Percentiles rank a stretch among this genome's conserved stretches.
Conservation (phyloP, 805 yeast species). For the Yamadazyma olivae region DNA sequence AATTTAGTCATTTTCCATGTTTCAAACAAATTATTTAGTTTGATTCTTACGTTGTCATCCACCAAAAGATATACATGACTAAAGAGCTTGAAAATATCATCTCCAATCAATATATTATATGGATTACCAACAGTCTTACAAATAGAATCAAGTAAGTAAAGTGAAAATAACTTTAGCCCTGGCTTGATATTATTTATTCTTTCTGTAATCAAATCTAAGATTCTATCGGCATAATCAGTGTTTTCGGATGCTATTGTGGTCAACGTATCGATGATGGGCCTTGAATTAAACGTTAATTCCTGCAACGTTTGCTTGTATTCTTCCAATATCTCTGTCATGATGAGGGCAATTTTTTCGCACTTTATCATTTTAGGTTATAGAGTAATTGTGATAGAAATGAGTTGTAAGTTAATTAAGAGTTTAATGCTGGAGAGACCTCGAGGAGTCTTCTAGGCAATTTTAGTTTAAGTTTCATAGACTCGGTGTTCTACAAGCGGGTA, state of each 20-base stretch:
- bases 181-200: conserved; percentile 79
- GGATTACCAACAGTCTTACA: conserved; percentile 90
- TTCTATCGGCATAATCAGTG: conserved; percentile 69
- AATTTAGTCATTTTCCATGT: conserved; percentile 80
- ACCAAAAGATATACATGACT: conserved; percentile 77
- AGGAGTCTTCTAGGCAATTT: too few relatives aligned
- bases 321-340: conserved; percentile 16
- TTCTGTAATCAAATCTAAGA: conserved; percentile 69
- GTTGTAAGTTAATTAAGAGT: too few relatives aligned
- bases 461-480: too few relatives aligned
- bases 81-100: conserved; percentile 65
- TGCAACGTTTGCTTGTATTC: conserved; percentile 72
- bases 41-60: conserved; percentile 63
- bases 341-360: conserved; percentile 1
- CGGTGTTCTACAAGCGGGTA: too few relatives aligned
- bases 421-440: too few relatives aligned
- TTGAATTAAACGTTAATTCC: conserved; percentile 82
- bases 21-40: conserved; percentile 72
- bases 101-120: conserved; percentile 74
- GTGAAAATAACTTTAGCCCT: conserved; percentile 74
- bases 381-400: too few relatives aligned
- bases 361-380: too few relatives aligned
- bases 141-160: conserved; percentile 86
- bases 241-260: conserved; percentile 88
- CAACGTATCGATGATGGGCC: conserved; percentile 82